Evolutionary conservation across 2,329 filamentous ascomycete genomes (phyloP), one percentile per base, ranked within the genome.

Genomic region (Fusarium sp.): DNA sequence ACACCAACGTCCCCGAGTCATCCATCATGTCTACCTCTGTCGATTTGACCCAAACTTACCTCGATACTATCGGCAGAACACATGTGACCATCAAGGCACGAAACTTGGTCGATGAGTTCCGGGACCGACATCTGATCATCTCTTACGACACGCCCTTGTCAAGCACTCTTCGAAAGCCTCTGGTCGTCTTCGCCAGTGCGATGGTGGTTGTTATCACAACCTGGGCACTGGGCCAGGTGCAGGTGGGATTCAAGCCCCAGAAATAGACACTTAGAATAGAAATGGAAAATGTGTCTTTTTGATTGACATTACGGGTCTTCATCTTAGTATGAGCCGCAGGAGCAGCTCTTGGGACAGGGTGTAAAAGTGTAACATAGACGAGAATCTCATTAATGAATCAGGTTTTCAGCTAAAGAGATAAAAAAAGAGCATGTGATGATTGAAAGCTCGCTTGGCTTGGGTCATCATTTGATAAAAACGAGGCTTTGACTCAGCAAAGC

Each of bases 51-150:
- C 90, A 89, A 79, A 97, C 94, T 0, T 99, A 94, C 80, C 91
- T 99, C 81, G 96, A 99, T 79, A 98, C 96, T 0, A 74, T 95
- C 30, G 96, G 96, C 63, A 92, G 96, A 67, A 96, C 95, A 1
- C 87, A 90, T 1, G 84, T 99, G 62, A 90, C 86, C 49, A 85
- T 99, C 74, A 91, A 90, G 64, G 92, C 93, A 9, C 85, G 89
- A 71, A 98, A 97, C 77, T 83, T 98, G 51, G 92, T 96, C 2
- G 96, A 99, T 72, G 96, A 98, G 70, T 88, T 94, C 74, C 87
- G 94, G 53, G 93, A 94, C 74, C 89, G 92, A 30, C 89, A 96
- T 68, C 79, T 98, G 21, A 83, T 97, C 71, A 91, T 98, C 52
- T 91, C 91, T 3, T 99, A 99, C 78, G 92, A 97, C 67, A 93